phyloP scores from a whole-genome alignment of 2,329 filamentous ascomycete species.

The Ilyonectria sp. region DNA sequence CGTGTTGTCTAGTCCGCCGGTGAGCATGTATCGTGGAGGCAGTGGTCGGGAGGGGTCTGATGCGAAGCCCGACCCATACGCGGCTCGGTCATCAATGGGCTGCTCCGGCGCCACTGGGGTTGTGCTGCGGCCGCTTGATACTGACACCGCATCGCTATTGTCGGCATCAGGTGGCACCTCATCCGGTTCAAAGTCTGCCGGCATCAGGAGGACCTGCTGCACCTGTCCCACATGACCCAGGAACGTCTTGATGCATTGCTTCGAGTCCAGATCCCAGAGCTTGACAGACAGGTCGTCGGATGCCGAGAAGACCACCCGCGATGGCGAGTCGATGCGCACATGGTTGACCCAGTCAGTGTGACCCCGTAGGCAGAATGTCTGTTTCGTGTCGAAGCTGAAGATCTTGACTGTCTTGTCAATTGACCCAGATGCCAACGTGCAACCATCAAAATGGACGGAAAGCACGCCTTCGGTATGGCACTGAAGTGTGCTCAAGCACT shows the following conservation, averaged over 20 bases:
- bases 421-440: conserved; percentile 89
- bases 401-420: conserved; percentile 92
- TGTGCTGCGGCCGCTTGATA: conserved; percentile 63
- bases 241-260: conserved; percentile 82
- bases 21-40: conserved; percentile 93
- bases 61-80: conserved; percentile 76
- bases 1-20: conserved; percentile 90
- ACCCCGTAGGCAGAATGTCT: conserved; percentile 83
- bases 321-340: conserved; percentile 87
- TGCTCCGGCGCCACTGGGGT: conserved; percentile 55
- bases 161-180: conserved; percentile 65
- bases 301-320: conserved; percentile 90
- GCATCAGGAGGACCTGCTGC: conserved; percentile 89
- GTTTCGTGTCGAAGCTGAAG: conserved; percentile 90
- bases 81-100: conserved; percentile 63
- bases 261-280: conserved; percentile 92
- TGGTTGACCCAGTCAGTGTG: conserved; percentile 97
- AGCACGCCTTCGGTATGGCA: conserved; percentile 89
- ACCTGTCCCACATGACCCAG: conserved; percentile 95
- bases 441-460: conserved; percentile 87
- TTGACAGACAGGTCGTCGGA: conserved; percentile 94
- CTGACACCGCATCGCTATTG: conserved; percentile 69
- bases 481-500: conserved; percentile 84
- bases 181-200: conserved; percentile 91
- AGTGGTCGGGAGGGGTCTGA: conserved; percentile 74